Evolutionary conservation across 2,329 filamentous ascomycete genomes (phyloP), one percentile per base, ranked within the genome.

Genomic region (Stenocarpella maydis): DNA sequence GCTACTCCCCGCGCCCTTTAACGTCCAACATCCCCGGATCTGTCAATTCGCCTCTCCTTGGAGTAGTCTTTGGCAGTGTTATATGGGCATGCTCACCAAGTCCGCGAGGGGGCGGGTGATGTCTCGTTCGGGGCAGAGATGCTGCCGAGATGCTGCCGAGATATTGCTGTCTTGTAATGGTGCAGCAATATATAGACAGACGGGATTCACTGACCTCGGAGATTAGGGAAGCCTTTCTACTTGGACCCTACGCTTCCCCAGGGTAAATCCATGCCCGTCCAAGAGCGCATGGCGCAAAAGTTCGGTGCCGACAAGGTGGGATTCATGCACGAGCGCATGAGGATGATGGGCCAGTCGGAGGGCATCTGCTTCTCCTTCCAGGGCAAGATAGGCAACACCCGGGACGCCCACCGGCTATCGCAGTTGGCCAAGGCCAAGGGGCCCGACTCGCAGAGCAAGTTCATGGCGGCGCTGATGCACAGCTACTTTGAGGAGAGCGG

Each of bases 331-430:
- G 79, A 83, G 55, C 87, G 88, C 1, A 82, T 95, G 28, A 76
- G 80, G 0, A 77, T 83, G 39, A 78, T 91, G 26, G 93, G 92
- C 19, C 81, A 83, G 45, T 80, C 82, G 26, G 89, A 92, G 60
- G 93, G 92, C 1, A 92, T 97, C 75, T 80, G 87, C 60, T 97
- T 97, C 80, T 87, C 86, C 26, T 92, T 91, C 72, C 86, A 87
- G 15, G 92, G 93, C 67, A 88, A 85, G 72, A 89, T 89, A 7
- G 94, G 94, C 58, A 92, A 90, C 75, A 95, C 93, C 21, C 85
- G 93, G 24, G 92, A 97, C 74, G 92, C 91, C 68, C 94, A 97
- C 79, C 87, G 94, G 4, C 77, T 95, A 71, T 86, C 95, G 53
- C 89, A 94, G 80, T 85, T 94, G 67, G 93, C 83, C 79, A 80